Evolutionary conservation across 2,329 filamentous ascomycete genomes (phyloP).

Genomic region (Mycosphaerella sp.): DNA sequence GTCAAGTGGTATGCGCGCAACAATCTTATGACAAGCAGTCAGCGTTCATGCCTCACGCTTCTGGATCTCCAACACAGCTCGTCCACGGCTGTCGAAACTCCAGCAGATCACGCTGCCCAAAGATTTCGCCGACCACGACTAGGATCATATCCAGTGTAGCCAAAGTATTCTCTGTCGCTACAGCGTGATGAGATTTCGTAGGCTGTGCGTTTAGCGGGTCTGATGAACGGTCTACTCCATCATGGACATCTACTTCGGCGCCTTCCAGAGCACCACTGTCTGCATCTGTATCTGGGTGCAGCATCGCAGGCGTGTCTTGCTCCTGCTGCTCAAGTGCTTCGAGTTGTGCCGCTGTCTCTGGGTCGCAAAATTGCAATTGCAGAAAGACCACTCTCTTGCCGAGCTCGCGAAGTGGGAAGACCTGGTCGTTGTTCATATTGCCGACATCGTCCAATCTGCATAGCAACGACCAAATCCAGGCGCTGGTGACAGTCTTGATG

Average conservation of each 20-base stretch:
- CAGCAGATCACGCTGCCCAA: constrained; percentile 80
- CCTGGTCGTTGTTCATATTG: constrained; percentile 66
- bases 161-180: constrained; percentile 21
- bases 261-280: background rate
- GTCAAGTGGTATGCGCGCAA: background rate
- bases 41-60: background rate
- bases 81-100: constrained; percentile 51
- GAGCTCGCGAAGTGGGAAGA: constrained; percentile 69
- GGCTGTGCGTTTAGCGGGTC: background rate
- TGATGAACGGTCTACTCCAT: constrained; percentile 22
- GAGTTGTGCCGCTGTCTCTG: constrained; percentile 25
- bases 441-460: constrained; percentile 63
- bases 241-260: constrained; percentile 33
- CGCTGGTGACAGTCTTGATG: constrained; percentile 60
- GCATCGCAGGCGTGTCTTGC: background rate
- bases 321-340: constrained; percentile 19
- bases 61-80: background rate
- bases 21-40: background rate
- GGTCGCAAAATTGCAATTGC: constrained; percentile 26
- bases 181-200: constrained; percentile 1
- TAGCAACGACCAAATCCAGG: constrained; percentile 80
- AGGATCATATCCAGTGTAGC: constrained; percentile 90
- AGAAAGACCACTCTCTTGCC: constrained; percentile 59
- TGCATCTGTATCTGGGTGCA: background rate
- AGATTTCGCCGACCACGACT: constrained; percentile 79